Evolutionary conservation across 805 yeast species (phyloP).

Genomic region (Candida manassasensis): DNA sequence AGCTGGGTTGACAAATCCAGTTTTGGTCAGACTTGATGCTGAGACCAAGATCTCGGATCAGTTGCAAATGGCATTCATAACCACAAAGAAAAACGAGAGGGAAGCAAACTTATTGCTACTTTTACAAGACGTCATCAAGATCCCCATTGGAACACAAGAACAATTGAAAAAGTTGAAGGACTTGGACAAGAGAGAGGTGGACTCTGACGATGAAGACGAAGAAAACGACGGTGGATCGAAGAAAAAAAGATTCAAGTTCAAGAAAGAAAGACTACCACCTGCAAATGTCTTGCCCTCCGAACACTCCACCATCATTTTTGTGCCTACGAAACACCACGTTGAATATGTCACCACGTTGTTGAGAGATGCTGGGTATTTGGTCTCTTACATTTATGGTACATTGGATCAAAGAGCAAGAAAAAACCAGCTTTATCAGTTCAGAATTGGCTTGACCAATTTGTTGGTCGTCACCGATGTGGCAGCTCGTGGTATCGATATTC

Average conservation of each 20-base stretch:
- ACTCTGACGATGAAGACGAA: conserved; percentile 50
- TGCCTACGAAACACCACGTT: conserved; percentile 96
- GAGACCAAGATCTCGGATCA: conserved; percentile 88
- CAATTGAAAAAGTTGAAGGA: conserved; percentile 51
- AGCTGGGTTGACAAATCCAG: conserved; percentile 92
- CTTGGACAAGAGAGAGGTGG: conserved; percentile 45
- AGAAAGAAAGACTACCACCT: conserved; percentile 59
- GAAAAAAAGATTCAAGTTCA: conserved; percentile 36
- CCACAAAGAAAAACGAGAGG: conserved; percentile 78
- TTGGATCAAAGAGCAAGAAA: conserved; percentile 93
- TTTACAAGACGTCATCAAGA: conserved; percentile 78
- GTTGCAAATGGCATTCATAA: conserved; percentile 82
- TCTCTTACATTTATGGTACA: conserved; percentile 88
- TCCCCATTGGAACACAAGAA: conserved; percentile 76
- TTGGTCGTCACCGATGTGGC: conserved; percentile 97
- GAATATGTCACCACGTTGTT: conserved; percentile 77
- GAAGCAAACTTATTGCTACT: conserved; percentile 78
- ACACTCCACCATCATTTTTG: conserved; percentile 85
- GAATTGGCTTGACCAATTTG: conserved; percentile 78
- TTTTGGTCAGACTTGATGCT: conserved; percentile 86
- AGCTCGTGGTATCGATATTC: conserved; percentile 98
- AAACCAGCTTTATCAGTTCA: conserved; percentile 78
- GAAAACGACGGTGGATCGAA: conserved; percentile 34
- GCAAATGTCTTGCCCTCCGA: conserved; percentile 84
- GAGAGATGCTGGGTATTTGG: conserved; percentile 76